A percentile compares a stretch with the other conserved stretches of the same genome.
These are phyloP conservation scores for Chrysanthemum lavandulifolium DNA, from an alignment of 129 eudicot species.

Conservation along the genomic window DNA sequence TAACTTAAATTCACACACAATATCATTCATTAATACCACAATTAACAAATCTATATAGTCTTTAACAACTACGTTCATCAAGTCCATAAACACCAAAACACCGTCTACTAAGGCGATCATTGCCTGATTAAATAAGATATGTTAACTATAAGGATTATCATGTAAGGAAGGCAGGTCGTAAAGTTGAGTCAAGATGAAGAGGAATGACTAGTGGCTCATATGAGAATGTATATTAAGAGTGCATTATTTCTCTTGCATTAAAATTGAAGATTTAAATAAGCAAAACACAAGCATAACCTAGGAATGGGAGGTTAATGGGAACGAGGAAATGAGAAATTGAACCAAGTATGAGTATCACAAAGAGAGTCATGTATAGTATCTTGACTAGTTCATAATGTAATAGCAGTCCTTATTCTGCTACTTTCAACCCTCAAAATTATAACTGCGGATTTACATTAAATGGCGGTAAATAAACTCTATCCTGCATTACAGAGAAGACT, in stretches of 20 bases:
- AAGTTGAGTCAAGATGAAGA: not conserved
- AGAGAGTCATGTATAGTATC: not conserved
- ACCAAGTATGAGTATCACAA: not conserved
- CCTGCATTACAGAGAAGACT: too few species aligned
- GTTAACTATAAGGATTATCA: not conserved
- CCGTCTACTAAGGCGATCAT: not conserved
- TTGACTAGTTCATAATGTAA: not conserved
- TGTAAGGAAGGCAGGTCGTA: not conserved
- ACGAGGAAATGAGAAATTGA: not conserved
- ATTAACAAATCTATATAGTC: too few species aligned
- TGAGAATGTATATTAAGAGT: too few species aligned
- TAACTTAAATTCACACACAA: too few species aligned
- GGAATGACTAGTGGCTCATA: too few species aligned
- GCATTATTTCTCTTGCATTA: not conserved
- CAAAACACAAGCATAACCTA: not conserved
- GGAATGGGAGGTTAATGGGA: not conserved
- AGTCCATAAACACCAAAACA: not conserved
- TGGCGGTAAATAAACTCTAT: too few species aligned
- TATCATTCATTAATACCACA: too few species aligned
- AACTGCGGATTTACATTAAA: too few species aligned
- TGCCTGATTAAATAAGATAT: not conserved
- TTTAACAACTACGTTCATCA: too few species aligned
- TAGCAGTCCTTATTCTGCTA: too few species aligned
- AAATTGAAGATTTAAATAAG: not conserved
- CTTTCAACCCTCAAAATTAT: too few species aligned